Conservation (phyloP, 148 eudicot species). For the Nepenthes mirabilis region DNA sequence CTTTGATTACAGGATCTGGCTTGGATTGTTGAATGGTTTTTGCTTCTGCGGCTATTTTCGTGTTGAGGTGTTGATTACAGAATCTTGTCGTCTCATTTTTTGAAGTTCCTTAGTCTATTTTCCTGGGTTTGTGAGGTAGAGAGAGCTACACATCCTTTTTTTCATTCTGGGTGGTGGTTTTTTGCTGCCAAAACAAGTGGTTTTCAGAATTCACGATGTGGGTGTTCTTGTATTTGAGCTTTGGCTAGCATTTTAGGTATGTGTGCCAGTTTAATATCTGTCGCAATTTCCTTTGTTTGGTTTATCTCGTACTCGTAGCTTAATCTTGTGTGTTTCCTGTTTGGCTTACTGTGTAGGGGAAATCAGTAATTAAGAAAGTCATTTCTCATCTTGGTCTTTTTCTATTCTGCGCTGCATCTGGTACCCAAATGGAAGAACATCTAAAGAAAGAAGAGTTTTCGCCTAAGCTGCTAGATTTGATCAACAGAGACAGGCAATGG, state of each 20-base stretch:
- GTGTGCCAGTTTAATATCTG: not conserved
- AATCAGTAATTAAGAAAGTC: not conserved
- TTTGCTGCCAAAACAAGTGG: slow-evolving; percentile 6
- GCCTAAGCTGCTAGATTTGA: slow-evolving; percentile 52
- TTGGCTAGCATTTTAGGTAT: slow-evolving; percentile 14
- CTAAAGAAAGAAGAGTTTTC: too few relatives aligned
- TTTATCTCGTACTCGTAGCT: not conserved
- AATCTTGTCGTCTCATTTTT: too few relatives aligned
- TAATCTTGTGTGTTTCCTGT: not conserved
- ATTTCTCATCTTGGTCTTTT: slow-evolving; percentile 11
- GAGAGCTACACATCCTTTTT: not conserved
- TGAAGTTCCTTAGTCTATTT: too few relatives aligned
- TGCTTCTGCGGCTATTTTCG: too few relatives aligned
- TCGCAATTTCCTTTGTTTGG: not conserved
- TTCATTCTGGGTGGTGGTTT: slow-evolving; percentile 8
- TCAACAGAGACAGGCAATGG: slow-evolving; percentile 25
- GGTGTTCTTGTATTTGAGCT: slow-evolving; percentile 13
- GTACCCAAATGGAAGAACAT: not conserved
- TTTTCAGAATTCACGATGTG: slow-evolving; percentile 23
- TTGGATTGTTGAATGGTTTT: too few relatives aligned
- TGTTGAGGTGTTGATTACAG: too few relatives aligned
- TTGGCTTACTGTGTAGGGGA: slow-evolving; percentile 1
- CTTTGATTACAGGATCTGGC: too few relatives aligned
- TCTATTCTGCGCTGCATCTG: not conserved
- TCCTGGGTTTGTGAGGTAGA: too few relatives aligned